These are phyloP conservation scores for Zarea fungicola DNA, from an alignment of 2,329 filamentous ascomycete genomes.

Conservation along the genomic window DNA sequence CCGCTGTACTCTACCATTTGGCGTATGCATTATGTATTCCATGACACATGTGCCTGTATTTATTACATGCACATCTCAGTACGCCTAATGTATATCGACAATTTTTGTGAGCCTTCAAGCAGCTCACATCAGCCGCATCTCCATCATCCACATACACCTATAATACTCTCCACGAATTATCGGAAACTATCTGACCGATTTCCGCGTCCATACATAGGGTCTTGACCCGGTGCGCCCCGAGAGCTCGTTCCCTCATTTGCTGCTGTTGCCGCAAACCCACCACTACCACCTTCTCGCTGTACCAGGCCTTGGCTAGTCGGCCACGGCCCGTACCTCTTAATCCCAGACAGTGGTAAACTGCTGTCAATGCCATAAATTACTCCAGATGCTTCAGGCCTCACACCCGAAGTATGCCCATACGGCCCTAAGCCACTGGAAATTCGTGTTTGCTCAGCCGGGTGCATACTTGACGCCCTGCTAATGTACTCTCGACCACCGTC, in stretches of 20 bases:
- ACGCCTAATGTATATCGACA: too few species aligned
- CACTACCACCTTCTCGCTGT: not conserved
- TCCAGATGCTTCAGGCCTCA: constrained; percentile 30
- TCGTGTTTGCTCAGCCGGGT: constrained; percentile 43
- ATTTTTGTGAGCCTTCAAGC: too few species aligned
- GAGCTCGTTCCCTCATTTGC: not conserved
- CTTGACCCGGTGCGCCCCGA: not conserved
- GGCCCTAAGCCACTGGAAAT: constrained; percentile 35
- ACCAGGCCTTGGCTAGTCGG: not conserved
- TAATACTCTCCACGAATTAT: not conserved
- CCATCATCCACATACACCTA: not conserved
- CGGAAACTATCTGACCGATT: constrained; percentile 5
- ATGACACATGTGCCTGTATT: too few species aligned
- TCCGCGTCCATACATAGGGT: constrained; percentile 2
- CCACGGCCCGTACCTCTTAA: constrained; percentile 3
- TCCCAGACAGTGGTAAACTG: not conserved
- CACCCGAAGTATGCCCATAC: constrained; percentile 41
- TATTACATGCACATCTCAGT: too few species aligned
- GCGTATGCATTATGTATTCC: too few species aligned
- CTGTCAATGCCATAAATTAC: constrained; percentile 5
- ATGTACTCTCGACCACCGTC: constrained; percentile 49
- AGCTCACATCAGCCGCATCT: not conserved
- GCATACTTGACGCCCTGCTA: constrained; percentile 51
- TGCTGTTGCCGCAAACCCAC: not conserved
- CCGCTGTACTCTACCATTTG: too few species aligned